Evolutionary conservation across 148 eudicot genomes (phyloP).

Genomic region (Rhododendron ovatum): DNA sequence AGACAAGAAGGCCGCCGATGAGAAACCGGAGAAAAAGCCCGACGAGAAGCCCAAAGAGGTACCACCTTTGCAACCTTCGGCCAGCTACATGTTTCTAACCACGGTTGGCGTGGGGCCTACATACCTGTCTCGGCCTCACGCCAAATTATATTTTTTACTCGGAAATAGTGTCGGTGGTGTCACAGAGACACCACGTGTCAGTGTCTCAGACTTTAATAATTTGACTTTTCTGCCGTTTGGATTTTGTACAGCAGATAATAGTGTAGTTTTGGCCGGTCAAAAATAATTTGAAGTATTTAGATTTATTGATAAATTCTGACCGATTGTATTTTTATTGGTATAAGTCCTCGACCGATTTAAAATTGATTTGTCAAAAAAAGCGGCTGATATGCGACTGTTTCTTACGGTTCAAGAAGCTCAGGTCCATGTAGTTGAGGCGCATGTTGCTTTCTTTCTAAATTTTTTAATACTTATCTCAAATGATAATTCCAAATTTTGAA

Average conservation of each 20-base stretch:
- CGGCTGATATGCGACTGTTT: background rate
- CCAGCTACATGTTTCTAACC: too few relatives aligned
- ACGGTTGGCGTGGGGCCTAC: background rate
- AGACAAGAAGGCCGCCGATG: conserved; percentile 40
- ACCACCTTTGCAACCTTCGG: background rate
- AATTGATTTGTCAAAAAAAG: background rate
- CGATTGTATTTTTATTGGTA: too few relatives aligned
- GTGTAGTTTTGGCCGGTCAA: background rate
- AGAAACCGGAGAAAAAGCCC: conserved; percentile 33
- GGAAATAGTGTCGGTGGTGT: too few relatives aligned
- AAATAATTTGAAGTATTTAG: too few relatives aligned
- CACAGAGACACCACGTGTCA: background rate
- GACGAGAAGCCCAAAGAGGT: conserved; percentile 57
- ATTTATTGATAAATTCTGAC: too few relatives aligned
- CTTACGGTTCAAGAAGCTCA: too few relatives aligned
- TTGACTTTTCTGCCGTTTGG: background rate
- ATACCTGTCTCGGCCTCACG: background rate
- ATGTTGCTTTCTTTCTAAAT: background rate
- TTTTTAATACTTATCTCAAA: too few relatives aligned
- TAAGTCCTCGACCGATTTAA: too few relatives aligned
- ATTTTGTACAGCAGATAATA: background rate
- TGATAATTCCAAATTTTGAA: too few relatives aligned
- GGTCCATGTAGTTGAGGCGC: background rate
- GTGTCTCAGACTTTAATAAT: background rate
- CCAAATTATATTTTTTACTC: background rate